A percentile compares a stretch with the other conserved stretches of the same genome.
Evolutionary conservation across 1,284 basidiomycete genomes (phyloP).

Genomic region (Waitea zeae): DNA sequence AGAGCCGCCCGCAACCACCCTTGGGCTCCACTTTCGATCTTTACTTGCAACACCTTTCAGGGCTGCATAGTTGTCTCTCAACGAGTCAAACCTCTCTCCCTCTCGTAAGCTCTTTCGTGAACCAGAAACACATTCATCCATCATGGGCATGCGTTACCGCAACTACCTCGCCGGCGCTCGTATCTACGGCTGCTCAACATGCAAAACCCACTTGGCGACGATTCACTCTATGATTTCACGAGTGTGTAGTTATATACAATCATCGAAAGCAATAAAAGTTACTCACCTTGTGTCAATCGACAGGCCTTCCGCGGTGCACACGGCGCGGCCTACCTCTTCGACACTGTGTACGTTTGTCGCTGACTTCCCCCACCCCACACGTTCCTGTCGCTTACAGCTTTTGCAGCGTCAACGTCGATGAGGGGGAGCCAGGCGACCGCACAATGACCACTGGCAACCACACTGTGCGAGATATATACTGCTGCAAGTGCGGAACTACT

Average conservation of each 20-base stretch:
- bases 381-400: slow-evolving; percentile 5
- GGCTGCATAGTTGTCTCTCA: too few relatives aligned
- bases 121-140: slow-evolving; percentile 5
- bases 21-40: too few relatives aligned
- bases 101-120: background rate
- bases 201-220: slow-evolving; percentile 88
- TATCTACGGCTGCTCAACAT: slow-evolving; percentile 83
- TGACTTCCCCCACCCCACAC: too few relatives aligned
- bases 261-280: background rate
- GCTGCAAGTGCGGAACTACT: slow-evolving; percentile 70
- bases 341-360: slow-evolving; percentile 56
- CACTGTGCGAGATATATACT: slow-evolving; percentile 89
- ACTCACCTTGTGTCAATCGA: slow-evolving; percentile 6
- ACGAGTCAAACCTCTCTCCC: background rate
- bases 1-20: too few relatives aligned
- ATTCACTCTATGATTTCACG: slow-evolving; percentile 85
- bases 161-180: slow-evolving; percentile 77
- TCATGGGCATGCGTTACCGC: slow-evolving; percentile 81
- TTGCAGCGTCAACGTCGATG: slow-evolving; percentile 71
- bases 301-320: slow-evolving; percentile 92
- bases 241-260: slow-evolving; percentile 27
- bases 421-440: slow-evolving; percentile 80
- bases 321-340: slow-evolving; percentile 87
- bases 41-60: too few relatives aligned
- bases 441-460: slow-evolving; percentile 96